Evolutionary conservation across 441 rosid species (phyloP).

Genomic region (Croton laevigatus): DNA sequence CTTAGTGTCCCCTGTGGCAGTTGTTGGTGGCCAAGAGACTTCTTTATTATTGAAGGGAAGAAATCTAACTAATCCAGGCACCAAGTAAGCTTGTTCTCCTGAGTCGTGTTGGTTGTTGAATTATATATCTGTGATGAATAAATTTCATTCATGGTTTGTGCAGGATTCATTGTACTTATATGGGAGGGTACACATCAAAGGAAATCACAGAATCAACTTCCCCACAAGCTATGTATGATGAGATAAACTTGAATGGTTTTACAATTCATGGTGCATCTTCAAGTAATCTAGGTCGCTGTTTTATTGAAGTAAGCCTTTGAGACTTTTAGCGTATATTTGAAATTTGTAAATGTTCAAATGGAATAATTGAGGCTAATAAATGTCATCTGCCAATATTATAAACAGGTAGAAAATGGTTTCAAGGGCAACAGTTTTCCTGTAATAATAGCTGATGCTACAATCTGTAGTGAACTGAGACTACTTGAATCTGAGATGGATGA

Average conservation of each 20-base stretch:
- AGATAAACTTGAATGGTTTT: slow-evolving; percentile 51
- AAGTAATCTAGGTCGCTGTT: slow-evolving; percentile 61
- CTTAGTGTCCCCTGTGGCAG: slow-evolving; percentile 77
- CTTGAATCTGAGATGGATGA: slow-evolving; percentile 64
- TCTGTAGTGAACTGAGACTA: slow-evolving; percentile 71
- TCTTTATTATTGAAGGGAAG: slow-evolving; percentile 69
- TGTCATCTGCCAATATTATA: slow-evolving; percentile 18
- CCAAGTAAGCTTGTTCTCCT: slow-evolving; percentile 46
- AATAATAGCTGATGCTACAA: slow-evolving; percentile 70
- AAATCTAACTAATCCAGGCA: slow-evolving; percentile 62
- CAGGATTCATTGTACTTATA: slow-evolving; percentile 61
- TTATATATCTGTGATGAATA: slow-evolving; percentile 9
- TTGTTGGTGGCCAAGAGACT: slow-evolving; percentile 65
- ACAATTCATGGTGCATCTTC: slow-evolving; percentile 40
- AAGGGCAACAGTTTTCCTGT: slow-evolving; percentile 80
- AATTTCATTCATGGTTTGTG: slow-evolving; percentile 18
- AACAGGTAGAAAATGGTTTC: slow-evolving; percentile 87
- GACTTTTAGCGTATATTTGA: slow-evolving; percentile 10
- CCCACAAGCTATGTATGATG: slow-evolving; percentile 43
- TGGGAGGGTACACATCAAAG: slow-evolving; percentile 66
- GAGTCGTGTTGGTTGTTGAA: slow-evolving; percentile 4
- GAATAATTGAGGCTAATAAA: slow-evolving; percentile 1
- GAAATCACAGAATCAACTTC: slow-evolving; percentile 38
- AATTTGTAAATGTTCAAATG: slow-evolving; percentile 11
- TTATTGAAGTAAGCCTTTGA: slow-evolving; percentile 64